These are phyloP conservation scores for Vitis hybrid DNA, from an alignment of 177 flowering plant species.

Conservation along the genomic window DNA sequence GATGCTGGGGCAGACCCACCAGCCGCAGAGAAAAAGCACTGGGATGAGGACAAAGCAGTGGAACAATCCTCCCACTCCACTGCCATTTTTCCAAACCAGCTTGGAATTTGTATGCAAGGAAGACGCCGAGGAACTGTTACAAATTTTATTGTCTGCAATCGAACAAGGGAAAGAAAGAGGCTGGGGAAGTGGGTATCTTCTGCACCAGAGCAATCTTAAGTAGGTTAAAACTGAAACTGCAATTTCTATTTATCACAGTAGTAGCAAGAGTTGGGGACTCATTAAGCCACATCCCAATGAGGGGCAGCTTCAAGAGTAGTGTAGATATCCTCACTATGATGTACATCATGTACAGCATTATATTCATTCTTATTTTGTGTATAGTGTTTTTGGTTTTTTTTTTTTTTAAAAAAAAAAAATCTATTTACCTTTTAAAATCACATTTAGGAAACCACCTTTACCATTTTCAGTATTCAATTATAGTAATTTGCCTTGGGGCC, in stretches of 20 bases:
- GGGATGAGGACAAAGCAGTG: slow-evolving; percentile 36
- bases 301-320: too few species aligned
- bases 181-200: slow-evolving; percentile 44
- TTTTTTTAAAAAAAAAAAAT: too few species aligned
- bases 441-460: too few species aligned
- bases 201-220: slow-evolving; percentile 59
- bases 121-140: slow-evolving; percentile 64
- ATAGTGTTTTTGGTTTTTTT: too few species aligned
- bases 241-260: background rate
- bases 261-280: too few species aligned
- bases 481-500: too few species aligned
- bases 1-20: slow-evolving; percentile 38
- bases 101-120: slow-evolving; percentile 48
- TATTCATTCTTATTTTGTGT: too few species aligned
- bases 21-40: slow-evolving; percentile 30
- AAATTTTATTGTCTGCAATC: slow-evolving; percentile 43
- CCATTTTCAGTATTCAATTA: too few species aligned
- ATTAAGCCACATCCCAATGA: too few species aligned
- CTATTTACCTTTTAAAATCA: too few species aligned
- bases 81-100: slow-evolving; percentile 70
- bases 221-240: slow-evolving; percentile 6
- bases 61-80: slow-evolving; percentile 34
- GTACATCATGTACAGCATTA: too few species aligned
- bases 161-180: slow-evolving; percentile 55
- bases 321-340: too few species aligned